Base-by-base conservation (phyloP, 2,329 filamentous ascomycete species). In the Penicillium palitans region DNA sequence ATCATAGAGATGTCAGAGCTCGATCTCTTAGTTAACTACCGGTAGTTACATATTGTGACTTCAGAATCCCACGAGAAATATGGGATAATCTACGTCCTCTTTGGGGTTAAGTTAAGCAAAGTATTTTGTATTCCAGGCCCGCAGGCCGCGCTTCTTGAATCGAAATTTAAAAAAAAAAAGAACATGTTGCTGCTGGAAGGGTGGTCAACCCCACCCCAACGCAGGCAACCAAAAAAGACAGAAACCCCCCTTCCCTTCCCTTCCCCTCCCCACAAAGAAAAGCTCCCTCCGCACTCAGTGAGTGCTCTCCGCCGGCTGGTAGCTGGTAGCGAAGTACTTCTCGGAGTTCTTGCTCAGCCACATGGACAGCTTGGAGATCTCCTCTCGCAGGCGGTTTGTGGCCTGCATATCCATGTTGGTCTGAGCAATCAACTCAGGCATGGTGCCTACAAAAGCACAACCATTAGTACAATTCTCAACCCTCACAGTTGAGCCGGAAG, bases 351-450 rank as follows among this genome's bases (percentile, higher is more conserved):
- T 90, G 59, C 88, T 85, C 55, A 99, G 81, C 91, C 93, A 99
- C 54, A 86, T 83, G 12, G 89, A 91, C 76, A 99, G 88, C 76
- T 92, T 93, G 66, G 86, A 84, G 17, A 99, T 83, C 74, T 99
- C 95, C 69, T 97, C 91, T 13, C 92, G 88, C 27, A 98, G 85
- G 47, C 92, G 89, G 61, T 88, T 90, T 42, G 96, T 91, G 2
- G 92, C 93, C 73, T 96, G 92, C 53, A 89, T 83, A 70, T 98
- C 95, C 92, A 99, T 96, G 77, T 98, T 98, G 52, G 95, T 99
- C 74, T 99, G 95, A 4, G 93, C 93, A 61, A 98, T 87, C 41
- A 98, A 86, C 72, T 99, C 95, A 0, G 95, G 93, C 67, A 98
- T 87, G 1, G 90, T 89, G 4, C 96, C 93, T 96, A 66, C 10